Conservation (phyloP, 2,329 filamentous ascomycete species). For the Curvularia spicifera region DNA sequence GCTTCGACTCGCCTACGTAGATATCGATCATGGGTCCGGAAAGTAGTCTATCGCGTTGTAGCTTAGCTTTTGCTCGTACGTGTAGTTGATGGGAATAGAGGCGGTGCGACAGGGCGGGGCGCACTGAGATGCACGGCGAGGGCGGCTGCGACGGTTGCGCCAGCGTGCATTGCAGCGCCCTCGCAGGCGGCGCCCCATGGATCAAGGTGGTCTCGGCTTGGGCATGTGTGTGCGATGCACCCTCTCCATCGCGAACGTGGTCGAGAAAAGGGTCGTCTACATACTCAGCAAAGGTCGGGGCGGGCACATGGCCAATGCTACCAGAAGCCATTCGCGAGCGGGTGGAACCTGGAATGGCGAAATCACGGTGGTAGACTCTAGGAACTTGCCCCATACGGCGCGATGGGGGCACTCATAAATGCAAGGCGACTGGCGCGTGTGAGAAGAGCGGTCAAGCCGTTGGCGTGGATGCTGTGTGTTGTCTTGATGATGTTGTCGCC, state of each 20-base stretch:
- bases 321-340: slow-evolving; percentile 55
- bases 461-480: slow-evolving; percentile 2
- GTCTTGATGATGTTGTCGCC: slow-evolving; percentile 3
- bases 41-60: slow-evolving; percentile 58
- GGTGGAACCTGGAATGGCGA: slow-evolving; percentile 49
- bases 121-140: slow-evolving; percentile 33
- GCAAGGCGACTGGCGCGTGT: slow-evolving; percentile 10
- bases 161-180: slow-evolving; percentile 16
- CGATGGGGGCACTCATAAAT: slow-evolving; percentile 35
- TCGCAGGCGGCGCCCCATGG: slow-evolving; percentile 25
- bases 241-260: slow-evolving; percentile 8
- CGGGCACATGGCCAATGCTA: slow-evolving; percentile 56
- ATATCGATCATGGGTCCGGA: slow-evolving; percentile 61
- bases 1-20: slow-evolving; percentile 56
- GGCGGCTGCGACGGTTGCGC: slow-evolving; percentile 20
- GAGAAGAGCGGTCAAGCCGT: background rate
- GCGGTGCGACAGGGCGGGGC: slow-evolving; percentile 45
- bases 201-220: slow-evolving; percentile 19
- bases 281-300: slow-evolving; percentile 61
- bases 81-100: slow-evolving; percentile 49
- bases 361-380: slow-evolving; percentile 48
- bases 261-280: slow-evolving; percentile 44
- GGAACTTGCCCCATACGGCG: slow-evolving; percentile 48
- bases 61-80: slow-evolving; percentile 54
- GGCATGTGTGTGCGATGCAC: slow-evolving; percentile 23